A percentile compares a stretch with the other conserved stretches of the same genome.
These are phyloP conservation scores for Fusarium verticillioides DNA, from an alignment of 2,329 filamentous ascomycete genomes.

Conservation along the genomic window DNA sequence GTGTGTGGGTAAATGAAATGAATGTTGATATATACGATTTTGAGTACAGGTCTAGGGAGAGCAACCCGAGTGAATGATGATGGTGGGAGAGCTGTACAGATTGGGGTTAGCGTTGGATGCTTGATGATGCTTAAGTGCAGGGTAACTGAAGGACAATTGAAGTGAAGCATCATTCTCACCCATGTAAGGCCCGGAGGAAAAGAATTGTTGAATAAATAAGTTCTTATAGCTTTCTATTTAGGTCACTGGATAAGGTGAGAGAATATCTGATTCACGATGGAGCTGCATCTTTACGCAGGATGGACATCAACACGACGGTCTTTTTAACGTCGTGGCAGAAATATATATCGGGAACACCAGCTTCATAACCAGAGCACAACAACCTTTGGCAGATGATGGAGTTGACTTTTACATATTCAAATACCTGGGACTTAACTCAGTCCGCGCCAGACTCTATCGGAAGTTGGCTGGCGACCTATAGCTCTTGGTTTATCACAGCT, in stretches of 20 bases:
- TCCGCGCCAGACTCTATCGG: fast-evolving
- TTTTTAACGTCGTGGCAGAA: no score
- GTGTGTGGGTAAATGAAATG: slow-evolving; percentile 29
- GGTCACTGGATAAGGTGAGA: fast-evolving
- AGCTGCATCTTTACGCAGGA: fast-evolving
- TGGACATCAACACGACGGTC: no score
- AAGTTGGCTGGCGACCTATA: not conserved
- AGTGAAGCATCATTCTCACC: not conserved
- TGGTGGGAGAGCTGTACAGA: not conserved
- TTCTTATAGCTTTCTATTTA: not conserved
- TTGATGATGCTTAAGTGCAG: not conserved
- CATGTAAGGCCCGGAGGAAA: not conserved
- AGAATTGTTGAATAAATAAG: fast-evolving
- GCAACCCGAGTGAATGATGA: not conserved
- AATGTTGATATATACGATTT: not conserved
- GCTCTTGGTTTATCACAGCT: not conserved
- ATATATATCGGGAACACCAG: no score
- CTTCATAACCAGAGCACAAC: fast-evolving
- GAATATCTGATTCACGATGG: fast-evolving
- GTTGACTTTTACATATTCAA: fast-evolving
- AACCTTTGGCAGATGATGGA: not conserved
- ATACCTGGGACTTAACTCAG: fast-evolving
- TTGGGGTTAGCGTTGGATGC: not conserved
- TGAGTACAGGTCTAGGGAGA: not conserved
- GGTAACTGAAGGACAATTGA: not conserved